phyloP scores from a whole-genome alignment of 2,329 filamentous ascomycete genomes.

The Aspergillus cejpii region DNA sequence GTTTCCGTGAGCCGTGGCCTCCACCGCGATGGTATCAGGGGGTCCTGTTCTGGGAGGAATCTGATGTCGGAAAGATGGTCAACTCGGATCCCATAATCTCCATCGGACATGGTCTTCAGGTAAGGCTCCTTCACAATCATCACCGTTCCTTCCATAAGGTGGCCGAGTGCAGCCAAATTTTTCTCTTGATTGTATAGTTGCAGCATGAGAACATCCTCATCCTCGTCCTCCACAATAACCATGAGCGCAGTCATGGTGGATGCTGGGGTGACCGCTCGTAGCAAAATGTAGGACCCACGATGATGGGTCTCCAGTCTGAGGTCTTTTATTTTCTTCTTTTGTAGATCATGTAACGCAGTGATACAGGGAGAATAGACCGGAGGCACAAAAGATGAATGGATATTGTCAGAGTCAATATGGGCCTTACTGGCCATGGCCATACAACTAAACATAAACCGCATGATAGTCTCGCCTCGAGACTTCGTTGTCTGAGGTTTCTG shows the following conservation, averaged over 20 bases:
- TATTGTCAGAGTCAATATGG: neutral
- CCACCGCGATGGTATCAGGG: conserved; percentile 40
- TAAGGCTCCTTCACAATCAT: conserved; percentile 51
- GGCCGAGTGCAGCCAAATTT: conserved; percentile 28
- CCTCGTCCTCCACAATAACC: conserved; percentile 39
- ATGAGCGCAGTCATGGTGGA: conserved; percentile 29
- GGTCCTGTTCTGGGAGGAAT: conserved; percentile 32
- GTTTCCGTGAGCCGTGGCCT: conserved; percentile 1
- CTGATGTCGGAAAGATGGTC: conserved; percentile 50
- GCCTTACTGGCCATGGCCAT: too few relatives aligned
- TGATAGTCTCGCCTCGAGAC: conserved; percentile 14
- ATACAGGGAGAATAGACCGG: conserved; percentile 17
- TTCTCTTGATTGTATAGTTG: conserved; percentile 41
- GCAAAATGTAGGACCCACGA: conserved; percentile 30
- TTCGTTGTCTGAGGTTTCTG: conserved; percentile 5
- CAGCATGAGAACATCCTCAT: conserved; percentile 31
- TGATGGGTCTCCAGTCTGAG: conserved; percentile 39
- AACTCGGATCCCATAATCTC: conserved; percentile 43
- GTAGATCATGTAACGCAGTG: conserved; percentile 12
- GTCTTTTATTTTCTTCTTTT: conserved; percentile 26
- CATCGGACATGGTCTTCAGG: conserved; percentile 39
- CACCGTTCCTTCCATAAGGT: conserved; percentile 31
- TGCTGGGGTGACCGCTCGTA: conserved; percentile 28
- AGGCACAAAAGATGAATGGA: conserved; percentile 15
- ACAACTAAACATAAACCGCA: conserved; percentile 13